Conservation (phyloP, 202 grass and related monocot species). For the Schoenoplectus triqueter region DNA sequence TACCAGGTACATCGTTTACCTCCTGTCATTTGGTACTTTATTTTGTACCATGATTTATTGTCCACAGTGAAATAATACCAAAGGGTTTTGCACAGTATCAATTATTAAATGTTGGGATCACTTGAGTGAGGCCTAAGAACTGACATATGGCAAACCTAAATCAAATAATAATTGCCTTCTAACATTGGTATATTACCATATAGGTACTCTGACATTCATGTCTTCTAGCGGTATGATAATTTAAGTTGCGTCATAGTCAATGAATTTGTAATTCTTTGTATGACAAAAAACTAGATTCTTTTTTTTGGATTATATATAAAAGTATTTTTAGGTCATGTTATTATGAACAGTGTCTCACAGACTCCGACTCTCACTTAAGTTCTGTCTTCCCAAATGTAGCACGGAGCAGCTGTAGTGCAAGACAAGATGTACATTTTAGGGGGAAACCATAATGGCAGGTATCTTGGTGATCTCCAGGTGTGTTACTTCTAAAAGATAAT, state of each 20-base stretch:
- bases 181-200: not conserved
- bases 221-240: not conserved
- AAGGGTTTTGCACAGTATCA: not conserved
- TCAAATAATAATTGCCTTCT: not conserved
- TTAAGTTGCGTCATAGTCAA: constrained; percentile 12
- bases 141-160: not conserved
- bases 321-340: constrained; percentile 23
- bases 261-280: constrained; percentile 9
- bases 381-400: constrained; percentile 56
- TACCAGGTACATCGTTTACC: constrained; percentile 66
- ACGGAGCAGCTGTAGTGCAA: constrained; percentile 82
- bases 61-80: constrained; percentile 24
- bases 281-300: constrained; percentile 11
- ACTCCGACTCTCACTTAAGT: constrained; percentile 41
- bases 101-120: constrained; percentile 9
- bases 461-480: constrained; percentile 96
- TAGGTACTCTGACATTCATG: constrained; percentile 1
- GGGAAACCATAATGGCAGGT: constrained; percentile 96
- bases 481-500: not conserved
- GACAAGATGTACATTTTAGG: constrained; percentile 98
- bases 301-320: not conserved
- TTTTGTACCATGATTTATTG: constrained; percentile 33
- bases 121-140: constrained; percentile 9
- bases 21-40: not conserved
- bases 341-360: not conserved